A percentile compares a stretch with the other conserved stretches of the same genome.
These are phyloP conservation scores for Phlyctochytrium arcticum DNA, from an alignment of 192 early-diverging fungal species.

Conservation along the genomic window DNA sequence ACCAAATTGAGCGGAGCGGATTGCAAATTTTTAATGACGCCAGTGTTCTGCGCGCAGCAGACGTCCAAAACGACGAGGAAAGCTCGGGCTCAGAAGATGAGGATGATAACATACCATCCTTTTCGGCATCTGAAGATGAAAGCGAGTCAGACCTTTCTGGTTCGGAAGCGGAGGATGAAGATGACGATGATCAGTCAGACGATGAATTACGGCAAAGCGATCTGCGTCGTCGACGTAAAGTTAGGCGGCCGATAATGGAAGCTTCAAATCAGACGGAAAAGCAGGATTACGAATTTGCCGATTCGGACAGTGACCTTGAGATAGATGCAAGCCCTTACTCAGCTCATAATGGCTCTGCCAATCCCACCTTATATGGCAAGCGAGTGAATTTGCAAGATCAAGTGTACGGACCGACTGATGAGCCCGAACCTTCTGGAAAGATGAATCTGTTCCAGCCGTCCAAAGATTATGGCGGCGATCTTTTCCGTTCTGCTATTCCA, in stretches of 20 bases:
- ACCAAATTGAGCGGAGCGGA: slow-evolving; percentile 61
- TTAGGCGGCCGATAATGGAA: slow-evolving; percentile 32
- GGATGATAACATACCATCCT: slow-evolving; percentile 37
- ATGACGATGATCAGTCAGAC: slow-evolving; percentile 35
- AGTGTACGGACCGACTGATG: slow-evolving; percentile 66
- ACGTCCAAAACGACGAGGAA: neutral
- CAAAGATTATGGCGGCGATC: slow-evolving; percentile 17
- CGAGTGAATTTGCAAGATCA: slow-evolving; percentile 85
- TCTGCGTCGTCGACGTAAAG: no score
- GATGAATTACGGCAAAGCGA: neutral
- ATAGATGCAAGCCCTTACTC: slow-evolving; percentile 46
- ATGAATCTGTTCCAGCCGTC: slow-evolving; percentile 59
- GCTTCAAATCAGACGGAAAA: neutral
- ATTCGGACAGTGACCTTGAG: slow-evolving; percentile 68
- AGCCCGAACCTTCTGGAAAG: slow-evolving; percentile 47
- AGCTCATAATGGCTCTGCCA: slow-evolving; percentile 46
- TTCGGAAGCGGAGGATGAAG: slow-evolving; percentile 34
- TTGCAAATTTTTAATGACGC: slow-evolving; percentile 69
- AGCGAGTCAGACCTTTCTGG: neutral
- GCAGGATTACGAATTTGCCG: slow-evolving; percentile 44
- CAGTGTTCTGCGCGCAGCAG: slow-evolving; percentile 44
- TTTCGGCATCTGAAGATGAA: slow-evolving; percentile 55
- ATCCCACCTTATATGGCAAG: no score
- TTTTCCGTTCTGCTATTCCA: slow-evolving; percentile 15
- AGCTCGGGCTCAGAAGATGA: slow-evolving; percentile 23